phyloP scores from a whole-genome alignment of 306 rosid genomes.

The Urtica urens region DNA sequence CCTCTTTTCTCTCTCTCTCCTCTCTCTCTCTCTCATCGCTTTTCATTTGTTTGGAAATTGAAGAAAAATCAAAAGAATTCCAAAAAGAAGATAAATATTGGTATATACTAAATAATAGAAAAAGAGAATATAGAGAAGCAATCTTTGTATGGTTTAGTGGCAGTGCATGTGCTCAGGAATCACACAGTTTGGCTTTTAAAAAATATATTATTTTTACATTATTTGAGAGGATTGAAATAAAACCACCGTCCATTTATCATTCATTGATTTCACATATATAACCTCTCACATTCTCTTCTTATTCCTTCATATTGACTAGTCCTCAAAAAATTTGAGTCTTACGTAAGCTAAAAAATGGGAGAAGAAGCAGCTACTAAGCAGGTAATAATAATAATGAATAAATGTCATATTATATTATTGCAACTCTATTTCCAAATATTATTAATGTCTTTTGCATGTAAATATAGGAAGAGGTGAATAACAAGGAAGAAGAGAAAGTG shows the following conservation, averaged over 20 bases:
- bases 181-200: conserved; percentile 32
- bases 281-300: not conserved
- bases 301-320: not conserved
- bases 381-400: conserved; percentile 19
- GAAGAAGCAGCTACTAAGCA: conserved; percentile 63
- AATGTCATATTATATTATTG: not conserved
- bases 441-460: not conserved
- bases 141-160: conserved; percentile 36
- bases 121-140: conserved; percentile 8
- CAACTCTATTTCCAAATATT: not conserved
- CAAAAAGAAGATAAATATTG: conserved; percentile 10
- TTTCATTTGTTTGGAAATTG: not conserved
- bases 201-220: no score
- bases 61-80: conserved; percentile 22
- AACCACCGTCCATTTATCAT: conserved; percentile 21
- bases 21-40: no score
- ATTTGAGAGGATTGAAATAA: conserved; percentile 1
- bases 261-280: not conserved
- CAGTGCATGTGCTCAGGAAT: conserved; percentile 62
- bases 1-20: no score
- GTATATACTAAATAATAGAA: conserved; percentile 30
- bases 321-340: conserved; percentile 12
- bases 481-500: conserved; percentile 15
- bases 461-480: conserved; percentile 35
- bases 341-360: conserved; percentile 42